Percentiles rank a stretch among this genome's conserved stretches.
These are phyloP conservation scores for Suhomyces ambrosiae DNA, from an alignment of 1,139 yeast species.

Conservation along the genomic window DNA sequence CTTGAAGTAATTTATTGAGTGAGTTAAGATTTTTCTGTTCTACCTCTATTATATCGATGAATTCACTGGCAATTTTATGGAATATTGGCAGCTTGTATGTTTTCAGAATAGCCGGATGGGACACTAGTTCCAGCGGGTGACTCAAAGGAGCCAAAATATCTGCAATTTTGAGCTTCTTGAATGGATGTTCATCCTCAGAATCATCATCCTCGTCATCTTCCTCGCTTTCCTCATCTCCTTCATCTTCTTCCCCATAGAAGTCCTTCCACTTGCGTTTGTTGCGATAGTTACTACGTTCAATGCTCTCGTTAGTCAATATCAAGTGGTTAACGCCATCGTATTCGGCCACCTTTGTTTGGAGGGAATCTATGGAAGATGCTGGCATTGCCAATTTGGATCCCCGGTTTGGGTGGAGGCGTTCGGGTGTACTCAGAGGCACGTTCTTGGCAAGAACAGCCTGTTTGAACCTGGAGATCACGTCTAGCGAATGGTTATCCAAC, in stretches of 20 bases:
- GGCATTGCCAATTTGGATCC: slow-evolving; percentile 36
- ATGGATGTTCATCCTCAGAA: slow-evolving; percentile 30
- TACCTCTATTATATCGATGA: slow-evolving; percentile 73
- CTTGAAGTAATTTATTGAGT: slow-evolving; percentile 69
- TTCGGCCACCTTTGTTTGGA: slow-evolving; percentile 42
- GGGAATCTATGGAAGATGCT: slow-evolving; percentile 23
- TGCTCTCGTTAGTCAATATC: slow-evolving; percentile 40
- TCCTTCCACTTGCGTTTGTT: slow-evolving; percentile 46
- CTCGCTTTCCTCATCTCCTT: slow-evolving; percentile 13
- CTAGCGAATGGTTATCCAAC: slow-evolving; percentile 45
- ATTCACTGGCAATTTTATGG: slow-evolving; percentile 64
- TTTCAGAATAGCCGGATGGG: slow-evolving; percentile 67
- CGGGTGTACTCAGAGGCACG: slow-evolving; percentile 7
- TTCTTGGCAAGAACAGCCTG: slow-evolving; percentile 34
- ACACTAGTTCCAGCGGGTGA: slow-evolving; percentile 77
- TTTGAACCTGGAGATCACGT: slow-evolving; percentile 43
- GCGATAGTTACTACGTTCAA: slow-evolving; percentile 29
- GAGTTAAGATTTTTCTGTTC: slow-evolving; percentile 78
- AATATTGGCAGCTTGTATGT: slow-evolving; percentile 58
- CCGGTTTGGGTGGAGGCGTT: slow-evolving; percentile 33
- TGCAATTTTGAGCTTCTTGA: slow-evolving; percentile 41
- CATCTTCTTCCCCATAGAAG: slow-evolving; percentile 21
- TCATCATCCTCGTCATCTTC: slow-evolving; percentile 27
- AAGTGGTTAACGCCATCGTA: slow-evolving; percentile 44
- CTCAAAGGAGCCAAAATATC: slow-evolving; percentile 74